A percentile compares a stretch with the other conserved stretches of the same genome.
Conservation (phyloP, 441 rosid genomes). For the Theobroma grandiflorum region DNA sequence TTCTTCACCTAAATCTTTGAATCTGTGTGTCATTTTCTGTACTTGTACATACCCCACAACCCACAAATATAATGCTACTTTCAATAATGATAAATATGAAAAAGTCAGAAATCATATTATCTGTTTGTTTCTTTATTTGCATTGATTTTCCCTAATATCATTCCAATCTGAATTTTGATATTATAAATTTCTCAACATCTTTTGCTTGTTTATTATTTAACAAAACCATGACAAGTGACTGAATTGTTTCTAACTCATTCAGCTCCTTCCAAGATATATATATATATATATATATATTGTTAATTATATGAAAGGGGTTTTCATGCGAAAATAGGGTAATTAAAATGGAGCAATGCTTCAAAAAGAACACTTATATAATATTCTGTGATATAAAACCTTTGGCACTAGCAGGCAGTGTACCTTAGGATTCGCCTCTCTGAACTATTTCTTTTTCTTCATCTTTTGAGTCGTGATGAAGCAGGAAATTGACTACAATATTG, state of each 20-base stretch:
- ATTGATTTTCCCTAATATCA: neutral
- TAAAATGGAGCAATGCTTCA: neutral
- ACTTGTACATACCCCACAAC: conserved; percentile 21
- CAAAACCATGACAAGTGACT: neutral
- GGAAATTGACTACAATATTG: neutral
- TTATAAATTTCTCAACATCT: neutral
- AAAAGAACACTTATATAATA: neutral
- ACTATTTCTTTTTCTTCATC: neutral
- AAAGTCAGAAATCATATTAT: neutral
- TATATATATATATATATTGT: neutral
- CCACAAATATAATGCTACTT: neutral
- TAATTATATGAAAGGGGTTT: neutral
- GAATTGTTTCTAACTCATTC: neutral
- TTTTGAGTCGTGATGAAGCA: neutral
- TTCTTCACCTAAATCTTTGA: conserved; percentile 36
- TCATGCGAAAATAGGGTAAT: neutral
- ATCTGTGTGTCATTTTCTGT: conserved; percentile 33
- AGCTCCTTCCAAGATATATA: neutral
- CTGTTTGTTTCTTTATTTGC: conserved; percentile 4
- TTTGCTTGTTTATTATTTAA: neutral
- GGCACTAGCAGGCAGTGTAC: neutral
- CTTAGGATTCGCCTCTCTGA: neutral
- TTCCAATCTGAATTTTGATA: neutral
- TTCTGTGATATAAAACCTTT: neutral
- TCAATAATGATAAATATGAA: neutral